phyloP scores from a whole-genome alignment of 78 protist genomes.

The Tieghemostelium lacteum region DNA sequence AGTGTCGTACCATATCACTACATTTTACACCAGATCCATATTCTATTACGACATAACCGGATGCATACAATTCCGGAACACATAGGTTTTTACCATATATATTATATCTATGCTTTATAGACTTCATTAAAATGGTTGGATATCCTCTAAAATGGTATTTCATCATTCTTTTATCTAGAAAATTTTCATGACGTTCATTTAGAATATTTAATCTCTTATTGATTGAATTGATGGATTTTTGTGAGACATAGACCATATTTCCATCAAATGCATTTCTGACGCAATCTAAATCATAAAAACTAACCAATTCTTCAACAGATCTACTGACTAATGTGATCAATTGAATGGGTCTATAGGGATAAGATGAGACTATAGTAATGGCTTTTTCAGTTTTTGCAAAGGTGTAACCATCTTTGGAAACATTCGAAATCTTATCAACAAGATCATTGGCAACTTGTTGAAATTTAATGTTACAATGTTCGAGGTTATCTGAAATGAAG shows the following conservation, averaged over 20 bases:
- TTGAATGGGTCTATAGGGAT: neutral
- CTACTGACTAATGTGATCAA: neutral
- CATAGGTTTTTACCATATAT: no score
- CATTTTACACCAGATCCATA: no score
- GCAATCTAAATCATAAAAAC: neutral
- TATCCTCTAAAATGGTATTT: constrained; percentile 8
- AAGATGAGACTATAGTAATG: neutral
- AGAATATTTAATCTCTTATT: constrained; percentile 14
- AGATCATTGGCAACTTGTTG: neutral
- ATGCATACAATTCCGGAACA: no score
- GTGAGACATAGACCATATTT: constrained; percentile 11
- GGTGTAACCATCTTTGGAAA: no score
- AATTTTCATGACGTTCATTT: neutral
- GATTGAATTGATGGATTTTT: neutral
- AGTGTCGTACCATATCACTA: no score
- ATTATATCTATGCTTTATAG: no score
- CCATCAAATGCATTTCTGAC: neutral
- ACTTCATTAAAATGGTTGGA: no score
- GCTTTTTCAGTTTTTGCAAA: neutral
- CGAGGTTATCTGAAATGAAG: neutral
- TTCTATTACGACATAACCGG: no score
- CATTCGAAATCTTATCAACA: no score
- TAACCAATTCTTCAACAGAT: neutral
- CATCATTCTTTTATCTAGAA: neutral
- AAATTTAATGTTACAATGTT: neutral